Percentiles rank a stretch among this genome's conserved stretches.
Evolutionary conservation across 2,329 filamentous ascomycete genomes (phyloP).

Genomic region (Arthroderma uncinatum): DNA sequence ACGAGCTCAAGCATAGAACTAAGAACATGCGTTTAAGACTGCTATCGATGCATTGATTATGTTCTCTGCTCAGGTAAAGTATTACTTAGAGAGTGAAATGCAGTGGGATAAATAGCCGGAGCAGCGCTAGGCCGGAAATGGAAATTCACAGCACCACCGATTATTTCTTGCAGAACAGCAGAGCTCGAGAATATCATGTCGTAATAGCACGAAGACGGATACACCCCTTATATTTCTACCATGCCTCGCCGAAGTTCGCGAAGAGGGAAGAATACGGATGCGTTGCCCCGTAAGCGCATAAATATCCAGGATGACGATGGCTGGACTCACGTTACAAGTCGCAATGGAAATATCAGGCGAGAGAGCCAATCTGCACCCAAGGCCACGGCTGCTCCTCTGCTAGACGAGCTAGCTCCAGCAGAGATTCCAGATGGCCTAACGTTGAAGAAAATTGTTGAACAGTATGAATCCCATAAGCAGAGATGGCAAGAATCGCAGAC

Average conservation of each 20-base stretch:
- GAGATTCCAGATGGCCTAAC: conserved; percentile 28
- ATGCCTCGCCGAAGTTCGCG: background rate
- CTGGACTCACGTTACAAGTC: conserved; percentile 36
- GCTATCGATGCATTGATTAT: too few species aligned
- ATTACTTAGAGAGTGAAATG: too few species aligned
- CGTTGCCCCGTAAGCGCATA: conserved; percentile 17
- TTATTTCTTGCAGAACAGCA: too few species aligned
- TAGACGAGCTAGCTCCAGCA: conserved; percentile 23
- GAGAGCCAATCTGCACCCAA: background rate
- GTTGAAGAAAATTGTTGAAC: conserved; percentile 22
- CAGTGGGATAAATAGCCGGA: too few species aligned
- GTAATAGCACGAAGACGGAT: too few species aligned
- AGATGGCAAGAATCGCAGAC: conserved; percentile 24
- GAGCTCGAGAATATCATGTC: too few species aligned
- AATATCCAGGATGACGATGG: conserved; percentile 29
- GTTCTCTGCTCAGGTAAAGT: too few species aligned
- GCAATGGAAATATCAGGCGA: conserved; percentile 7
- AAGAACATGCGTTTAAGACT: too few species aligned
- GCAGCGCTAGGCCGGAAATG: too few species aligned
- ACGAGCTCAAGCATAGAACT: too few species aligned
- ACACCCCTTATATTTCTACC: too few species aligned
- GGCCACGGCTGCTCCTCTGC: background rate
- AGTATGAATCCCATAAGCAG: conserved; percentile 22
- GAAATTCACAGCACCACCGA: too few species aligned
- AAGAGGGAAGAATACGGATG: background rate